These are phyloP conservation scores for Fraxinus albicans DNA, from an alignment of 305 asterid species.

Conservation along the genomic window DNA sequence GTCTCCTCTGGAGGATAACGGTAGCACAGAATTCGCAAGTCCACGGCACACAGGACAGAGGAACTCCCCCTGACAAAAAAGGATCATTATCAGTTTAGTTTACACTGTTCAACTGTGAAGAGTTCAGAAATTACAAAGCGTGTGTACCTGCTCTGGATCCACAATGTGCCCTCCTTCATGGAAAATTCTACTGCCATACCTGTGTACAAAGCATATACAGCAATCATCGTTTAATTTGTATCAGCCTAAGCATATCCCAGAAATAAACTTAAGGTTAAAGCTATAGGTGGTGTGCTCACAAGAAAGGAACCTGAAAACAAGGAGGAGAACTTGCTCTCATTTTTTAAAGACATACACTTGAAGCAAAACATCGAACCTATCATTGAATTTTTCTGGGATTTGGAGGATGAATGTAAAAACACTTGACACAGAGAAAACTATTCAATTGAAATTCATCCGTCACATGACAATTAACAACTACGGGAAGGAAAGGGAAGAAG, in stretches of 20 bases:
- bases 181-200: conserved; percentile 74
- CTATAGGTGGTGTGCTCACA: not conserved
- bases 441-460: not conserved
- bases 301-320: not conserved
- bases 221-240: not conserved
- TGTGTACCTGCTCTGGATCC: conserved; percentile 90
- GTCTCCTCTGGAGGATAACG: conserved; percentile 50
- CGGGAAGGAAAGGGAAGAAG: not conserved
- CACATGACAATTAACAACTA: not conserved
- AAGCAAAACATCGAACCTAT: not conserved
- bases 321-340: not conserved
- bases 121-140: conserved; percentile 13
- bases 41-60: conserved; percentile 99
- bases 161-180: conserved; percentile 94
- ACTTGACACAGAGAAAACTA: not conserved
- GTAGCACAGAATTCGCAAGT: conserved; percentile 80
- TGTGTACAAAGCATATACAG: conserved; percentile 28
- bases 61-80: conserved; percentile 79
- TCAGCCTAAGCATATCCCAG: conserved; percentile 11
- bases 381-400: not conserved
- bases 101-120: conserved; percentile 22
- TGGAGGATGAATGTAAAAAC: not conserved
- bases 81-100: conserved; percentile 18
- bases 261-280: not conserved
- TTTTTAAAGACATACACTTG: not conserved